Percentiles rank a stretch among this genome's conserved stretches.
phyloP scores from a whole-genome alignment of 768 basidiomycete species.

The Pulveroboletus sp. region DNA sequence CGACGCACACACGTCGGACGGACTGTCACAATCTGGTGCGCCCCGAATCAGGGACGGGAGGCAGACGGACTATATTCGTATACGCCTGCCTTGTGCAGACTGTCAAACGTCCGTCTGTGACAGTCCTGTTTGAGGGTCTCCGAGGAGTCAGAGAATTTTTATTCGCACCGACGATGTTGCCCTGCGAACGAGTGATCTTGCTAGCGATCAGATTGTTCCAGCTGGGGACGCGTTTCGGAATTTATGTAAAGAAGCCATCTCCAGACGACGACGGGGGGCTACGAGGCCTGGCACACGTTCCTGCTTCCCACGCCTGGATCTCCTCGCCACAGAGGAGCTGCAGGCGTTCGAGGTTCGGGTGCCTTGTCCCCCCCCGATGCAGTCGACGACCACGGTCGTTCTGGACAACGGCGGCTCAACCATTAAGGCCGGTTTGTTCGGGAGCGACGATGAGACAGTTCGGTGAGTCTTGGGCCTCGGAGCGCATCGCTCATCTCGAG shows the following conservation, averaged over 20 bases:
- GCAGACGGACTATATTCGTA: neutral
- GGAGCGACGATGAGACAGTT: constrained; percentile 24
- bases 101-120: constrained; percentile 4
- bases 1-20: neutral
- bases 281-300: no score
- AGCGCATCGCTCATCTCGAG: neutral
- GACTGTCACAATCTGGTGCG: neutral
- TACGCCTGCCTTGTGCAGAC: neutral
- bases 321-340: no score
- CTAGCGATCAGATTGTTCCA: neutral
- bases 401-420: constrained; percentile 86
- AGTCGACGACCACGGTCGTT: constrained; percentile 44
- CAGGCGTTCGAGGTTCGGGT: neutral
- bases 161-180: neutral
- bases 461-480: constrained; percentile 17
- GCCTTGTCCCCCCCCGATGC: constrained; percentile 3
- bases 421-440: constrained; percentile 68
- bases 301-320: constrained; percentile 8
- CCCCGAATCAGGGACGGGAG: neutral
- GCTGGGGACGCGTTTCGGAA: no score
- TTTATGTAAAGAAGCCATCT: no score
- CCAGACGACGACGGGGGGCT: no score
- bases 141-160: constrained; percentile 1
- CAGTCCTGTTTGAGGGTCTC: constrained; percentile 7
- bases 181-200: neutral